These are phyloP conservation scores for Emmonsia crescens DNA, from an alignment of 2,329 filamentous ascomycete genomes.

Conservation along the genomic window DNA sequence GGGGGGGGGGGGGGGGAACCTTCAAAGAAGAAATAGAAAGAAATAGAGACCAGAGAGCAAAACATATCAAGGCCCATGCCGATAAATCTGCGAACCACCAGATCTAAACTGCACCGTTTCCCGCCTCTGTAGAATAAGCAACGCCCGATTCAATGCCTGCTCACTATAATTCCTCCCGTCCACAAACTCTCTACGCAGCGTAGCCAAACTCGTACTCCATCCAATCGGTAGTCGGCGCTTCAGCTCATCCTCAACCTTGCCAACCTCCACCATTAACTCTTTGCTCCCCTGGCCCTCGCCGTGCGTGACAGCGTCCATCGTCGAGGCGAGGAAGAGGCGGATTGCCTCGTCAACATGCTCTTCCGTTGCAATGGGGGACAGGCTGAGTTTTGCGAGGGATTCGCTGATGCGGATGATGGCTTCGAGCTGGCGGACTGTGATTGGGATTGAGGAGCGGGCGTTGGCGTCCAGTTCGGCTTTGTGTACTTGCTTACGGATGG, in stretches of 20 bases:
- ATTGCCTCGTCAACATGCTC: slow-evolving; percentile 95
- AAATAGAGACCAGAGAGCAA: not conserved
- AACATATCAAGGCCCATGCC: slow-evolving; percentile 23
- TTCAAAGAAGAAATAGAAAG: not conserved
- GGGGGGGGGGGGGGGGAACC: too few species aligned
- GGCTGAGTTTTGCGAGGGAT: slow-evolving; percentile 79
- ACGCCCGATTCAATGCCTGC: slow-evolving; percentile 68
- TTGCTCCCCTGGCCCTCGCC: slow-evolving; percentile 73
- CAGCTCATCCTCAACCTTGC: slow-evolving; percentile 78
- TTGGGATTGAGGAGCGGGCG: slow-evolving; percentile 83
- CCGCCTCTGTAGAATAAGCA: slow-evolving; percentile 75
- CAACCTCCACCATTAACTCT: slow-evolving; percentile 82
- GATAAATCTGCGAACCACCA: slow-evolving; percentile 40
- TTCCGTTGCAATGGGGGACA: slow-evolving; percentile 79
- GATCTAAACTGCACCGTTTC: slow-evolving; percentile 54
- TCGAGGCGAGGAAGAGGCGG: slow-evolving; percentile 86
- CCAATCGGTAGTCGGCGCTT: slow-evolving; percentile 81
- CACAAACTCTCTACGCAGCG: slow-evolving; percentile 79
- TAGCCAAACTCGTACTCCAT: slow-evolving; percentile 85
- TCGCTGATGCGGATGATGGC: slow-evolving; percentile 96
- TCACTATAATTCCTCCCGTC: slow-evolving; percentile 86
- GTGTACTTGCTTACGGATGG: slow-evolving; percentile 88
- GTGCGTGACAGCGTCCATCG: slow-evolving; percentile 95
- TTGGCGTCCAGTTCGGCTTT: slow-evolving; percentile 83
- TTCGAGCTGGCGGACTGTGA: slow-evolving; percentile 93